Evolutionary conservation across 1,284 basidiomycete species (phyloP), one percentile per base, ranked within the genome.

Genomic region (Coriolopsis trogii): DNA sequence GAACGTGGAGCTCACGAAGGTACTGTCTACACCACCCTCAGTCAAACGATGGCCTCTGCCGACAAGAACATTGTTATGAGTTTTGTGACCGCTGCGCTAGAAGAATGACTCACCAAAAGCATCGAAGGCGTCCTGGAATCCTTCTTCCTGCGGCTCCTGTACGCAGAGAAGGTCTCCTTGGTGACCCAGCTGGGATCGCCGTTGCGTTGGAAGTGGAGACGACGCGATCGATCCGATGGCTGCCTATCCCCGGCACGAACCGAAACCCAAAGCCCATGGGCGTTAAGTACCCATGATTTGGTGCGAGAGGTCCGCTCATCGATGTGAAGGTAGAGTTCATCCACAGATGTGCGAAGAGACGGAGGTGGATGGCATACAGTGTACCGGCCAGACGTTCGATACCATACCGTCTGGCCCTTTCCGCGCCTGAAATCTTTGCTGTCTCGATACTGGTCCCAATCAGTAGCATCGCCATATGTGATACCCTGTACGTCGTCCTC

Each of bases 131-230:
- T n/a, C n/a, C n/a, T n/a, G n/a, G n/a, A n/a, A n/a, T 13, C 46
- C 23, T 20, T 41, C 16, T 18, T 34, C 2, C 18, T 15, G 6
- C 40, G 30, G 25, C 41, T 50, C 16, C 41, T 34, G 15, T 50
- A 50, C 2, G 44, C 48, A 23, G 36, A 43, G 34, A 33, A 50
- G 13, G 48, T 25, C 1, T 29, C 41, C n/a, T 39, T 50, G 6
- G 48, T 50, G 13, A 50, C 26, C 48, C 48, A 50, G 8, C 41
- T 39, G 2, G 48, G 48, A 9, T 39, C 41, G 16, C 48, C 48
- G 21, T 42, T 43, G 13, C 30, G 20, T 13, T 29, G 18, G 10
- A 50, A 13, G 25, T n/a, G 18, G 6, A 50, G 41, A 3, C 48
- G n/a, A 9, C 34, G 18, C n/a, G n/a, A n/a, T 3, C 25, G 13